Evolutionary conservation across 306 rosid species (phyloP).

Genomic region (Mimosa pudica): DNA sequence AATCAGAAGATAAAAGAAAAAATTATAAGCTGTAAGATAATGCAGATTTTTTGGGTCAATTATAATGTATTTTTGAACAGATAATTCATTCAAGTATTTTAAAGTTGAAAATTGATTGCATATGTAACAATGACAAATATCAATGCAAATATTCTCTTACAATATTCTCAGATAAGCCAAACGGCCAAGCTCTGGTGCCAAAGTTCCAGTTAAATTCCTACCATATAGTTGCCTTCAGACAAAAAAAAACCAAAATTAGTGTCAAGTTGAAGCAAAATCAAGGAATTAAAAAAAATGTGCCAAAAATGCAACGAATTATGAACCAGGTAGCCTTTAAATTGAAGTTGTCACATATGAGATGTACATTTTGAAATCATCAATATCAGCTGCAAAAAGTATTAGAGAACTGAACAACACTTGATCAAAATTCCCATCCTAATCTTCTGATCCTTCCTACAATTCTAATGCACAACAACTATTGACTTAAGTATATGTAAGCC

Average conservation of each 20-base stretch:
- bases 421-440: neutral
- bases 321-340: conserved; percentile 17
- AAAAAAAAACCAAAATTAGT: conserved; percentile 13
- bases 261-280: conserved; percentile 9
- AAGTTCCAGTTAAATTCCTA: conserved; percentile 65
- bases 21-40: conserved; percentile 8
- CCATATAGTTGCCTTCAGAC: conserved; percentile 70
- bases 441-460: neutral
- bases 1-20: conserved; percentile 36
- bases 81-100: conserved; percentile 12
- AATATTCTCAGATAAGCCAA: conserved; percentile 58
- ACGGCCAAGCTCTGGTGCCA: conserved; percentile 75
- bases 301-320: conserved; percentile 1
- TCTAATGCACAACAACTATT: neutral
- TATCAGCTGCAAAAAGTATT: conserved; percentile 9
- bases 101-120: conserved; percentile 4
- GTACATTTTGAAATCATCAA: conserved; percentile 27
- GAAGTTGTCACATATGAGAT: conserved; percentile 8
- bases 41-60: conserved; percentile 15
- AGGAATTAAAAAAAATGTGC: conserved; percentile 1
- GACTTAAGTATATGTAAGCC: neutral
- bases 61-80: conserved; percentile 24
- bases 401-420: conserved; percentile 6
- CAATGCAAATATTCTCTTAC: conserved; percentile 52
- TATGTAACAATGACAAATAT: neutral